These are phyloP conservation scores for Cutaneotrichosporon cutaneum DNA, from an alignment of 1,284 basidiomycete genomes.

Conservation along the genomic window DNA sequence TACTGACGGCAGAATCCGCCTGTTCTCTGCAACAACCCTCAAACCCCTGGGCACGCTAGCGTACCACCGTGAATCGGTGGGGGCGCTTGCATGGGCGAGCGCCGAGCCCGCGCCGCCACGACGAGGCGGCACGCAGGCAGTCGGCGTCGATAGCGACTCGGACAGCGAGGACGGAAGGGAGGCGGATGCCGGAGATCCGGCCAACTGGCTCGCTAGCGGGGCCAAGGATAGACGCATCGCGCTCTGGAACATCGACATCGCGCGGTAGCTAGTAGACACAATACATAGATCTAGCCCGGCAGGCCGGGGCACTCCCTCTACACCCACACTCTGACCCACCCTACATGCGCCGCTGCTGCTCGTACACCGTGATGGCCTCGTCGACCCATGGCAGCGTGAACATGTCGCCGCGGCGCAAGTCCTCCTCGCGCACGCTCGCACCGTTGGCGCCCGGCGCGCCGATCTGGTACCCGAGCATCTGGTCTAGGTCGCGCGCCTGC, in stretches of 20 bases:
- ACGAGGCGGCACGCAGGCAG: conserved; percentile 15
- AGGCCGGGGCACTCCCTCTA: neutral
- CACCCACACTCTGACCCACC: neutral
- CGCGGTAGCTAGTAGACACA: conserved; percentile 3
- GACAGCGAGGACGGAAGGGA: conserved; percentile 59
- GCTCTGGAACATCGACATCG: conserved; percentile 67
- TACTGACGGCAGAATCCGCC: conserved; percentile 60
- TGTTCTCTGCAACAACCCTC: conserved; percentile 72
- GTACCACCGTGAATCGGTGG: conserved; percentile 73
- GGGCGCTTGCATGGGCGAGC: conserved; percentile 62
- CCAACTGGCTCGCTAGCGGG: conserved; percentile 69
- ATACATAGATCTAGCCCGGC: conserved; percentile 8
- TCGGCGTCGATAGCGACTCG: conserved; percentile 43
- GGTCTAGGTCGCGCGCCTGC: conserved; percentile 86
- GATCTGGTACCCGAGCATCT: conserved; percentile 71
- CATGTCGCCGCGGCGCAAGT: conserved; percentile 81
- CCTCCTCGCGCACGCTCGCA: conserved; percentile 71
- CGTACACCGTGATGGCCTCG: conserved; percentile 52
- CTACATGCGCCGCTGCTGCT: conserved; percentile 36
- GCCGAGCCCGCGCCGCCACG: conserved; percentile 8
- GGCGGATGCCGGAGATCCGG: conserved; percentile 46
- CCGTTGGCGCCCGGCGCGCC: conserved; percentile 62
- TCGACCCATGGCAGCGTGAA: conserved; percentile 81
- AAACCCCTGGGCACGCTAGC: conserved; percentile 74
- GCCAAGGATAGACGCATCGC: conserved; percentile 72